phyloP scores from a whole-genome alignment of 2,329 filamentous ascomycete genomes.

The Magnaporthiopsis incrustans region DNA sequence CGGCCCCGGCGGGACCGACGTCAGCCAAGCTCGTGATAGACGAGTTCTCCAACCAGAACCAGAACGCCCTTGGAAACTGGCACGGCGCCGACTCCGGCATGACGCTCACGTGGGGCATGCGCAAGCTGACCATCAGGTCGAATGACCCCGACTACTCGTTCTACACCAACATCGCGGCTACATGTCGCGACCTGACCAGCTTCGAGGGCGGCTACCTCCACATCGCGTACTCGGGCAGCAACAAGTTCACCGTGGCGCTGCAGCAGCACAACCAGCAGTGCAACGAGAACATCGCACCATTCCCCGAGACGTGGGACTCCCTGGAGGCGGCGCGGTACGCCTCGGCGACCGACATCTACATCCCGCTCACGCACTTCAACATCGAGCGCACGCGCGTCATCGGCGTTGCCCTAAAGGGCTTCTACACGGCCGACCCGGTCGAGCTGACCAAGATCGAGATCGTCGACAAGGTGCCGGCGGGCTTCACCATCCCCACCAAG shows the following conservation, averaged over 20 bases:
- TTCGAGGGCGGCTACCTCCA: conserved; percentile 55
- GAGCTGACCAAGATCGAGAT: conserved; percentile 52
- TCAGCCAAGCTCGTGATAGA: conserved; percentile 50
- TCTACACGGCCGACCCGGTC: conserved; percentile 46
- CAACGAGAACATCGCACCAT: conserved; percentile 45
- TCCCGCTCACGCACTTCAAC: conserved; percentile 59
- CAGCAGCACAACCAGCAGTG: conserved; percentile 60
- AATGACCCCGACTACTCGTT: conserved; percentile 37
- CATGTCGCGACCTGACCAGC: conserved; percentile 46
- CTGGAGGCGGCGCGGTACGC: conserved; percentile 55
- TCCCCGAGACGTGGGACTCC: conserved; percentile 60
- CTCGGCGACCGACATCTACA: conserved; percentile 49
- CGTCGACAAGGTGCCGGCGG: conserved; percentile 42
- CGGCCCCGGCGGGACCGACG: conserved; percentile 33
- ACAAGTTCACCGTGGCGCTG: conserved; percentile 54
- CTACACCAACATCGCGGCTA: conserved; percentile 27
- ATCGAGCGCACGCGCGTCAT: conserved; percentile 48
- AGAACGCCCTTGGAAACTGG: conserved; percentile 56
- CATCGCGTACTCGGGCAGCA: conserved; percentile 53
- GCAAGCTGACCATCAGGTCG: conserved; percentile 47
- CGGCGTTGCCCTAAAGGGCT: conserved; percentile 56
- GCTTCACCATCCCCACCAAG: conserved; percentile 48
- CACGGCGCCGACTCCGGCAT: conserved; percentile 53
- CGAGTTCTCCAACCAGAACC: conserved; percentile 42
- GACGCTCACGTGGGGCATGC: conserved; percentile 39